phyloP scores from a whole-genome alignment of 345 rosid genomes.

The Bruguiera parviflora region DNA sequence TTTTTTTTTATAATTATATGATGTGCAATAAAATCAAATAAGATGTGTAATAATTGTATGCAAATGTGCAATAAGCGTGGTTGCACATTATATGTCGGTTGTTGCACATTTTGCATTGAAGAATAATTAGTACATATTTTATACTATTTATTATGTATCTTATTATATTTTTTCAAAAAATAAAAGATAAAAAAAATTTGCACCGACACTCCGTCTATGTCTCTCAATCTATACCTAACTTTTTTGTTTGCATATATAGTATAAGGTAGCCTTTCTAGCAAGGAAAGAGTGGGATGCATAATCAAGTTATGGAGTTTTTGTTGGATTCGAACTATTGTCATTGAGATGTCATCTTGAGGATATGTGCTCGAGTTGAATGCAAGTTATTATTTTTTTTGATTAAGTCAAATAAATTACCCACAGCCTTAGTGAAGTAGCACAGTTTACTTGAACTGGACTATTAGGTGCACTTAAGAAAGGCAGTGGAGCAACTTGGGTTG shows the following conservation, averaged over 20 bases:
- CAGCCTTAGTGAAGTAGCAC: conserved; percentile 16
- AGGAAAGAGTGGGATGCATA: conserved; percentile 5
- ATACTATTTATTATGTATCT: too few species aligned
- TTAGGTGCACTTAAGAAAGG: conserved; percentile 3
- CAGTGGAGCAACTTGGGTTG: conserved; percentile 4
- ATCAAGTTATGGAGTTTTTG: not conserved
- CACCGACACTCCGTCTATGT: too few species aligned
- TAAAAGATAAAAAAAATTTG: too few species aligned
- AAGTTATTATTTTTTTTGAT: not conserved
- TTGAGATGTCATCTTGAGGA: not conserved
- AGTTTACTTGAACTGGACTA: not conserved
- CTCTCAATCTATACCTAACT: too few species aligned
- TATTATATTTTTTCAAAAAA: too few species aligned
- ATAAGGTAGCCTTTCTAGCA: conserved; percentile 17
- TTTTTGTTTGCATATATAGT: not conserved
- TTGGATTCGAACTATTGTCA: not conserved
- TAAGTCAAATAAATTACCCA: not conserved
- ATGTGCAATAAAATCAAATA: too few species aligned
- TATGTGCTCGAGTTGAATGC: not conserved
- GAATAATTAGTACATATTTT: too few species aligned
- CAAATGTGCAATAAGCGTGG: too few species aligned
- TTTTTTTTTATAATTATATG: too few species aligned
- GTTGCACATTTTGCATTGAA: too few species aligned
- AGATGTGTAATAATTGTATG: too few species aligned
- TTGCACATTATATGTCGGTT: too few species aligned